Percentiles rank a stretch among this genome's conserved stretches.
These are phyloP conservation scores for Aspergillus clavatus DNA, from an alignment of 2,329 filamentous ascomycete species.

Conservation along the genomic window DNA sequence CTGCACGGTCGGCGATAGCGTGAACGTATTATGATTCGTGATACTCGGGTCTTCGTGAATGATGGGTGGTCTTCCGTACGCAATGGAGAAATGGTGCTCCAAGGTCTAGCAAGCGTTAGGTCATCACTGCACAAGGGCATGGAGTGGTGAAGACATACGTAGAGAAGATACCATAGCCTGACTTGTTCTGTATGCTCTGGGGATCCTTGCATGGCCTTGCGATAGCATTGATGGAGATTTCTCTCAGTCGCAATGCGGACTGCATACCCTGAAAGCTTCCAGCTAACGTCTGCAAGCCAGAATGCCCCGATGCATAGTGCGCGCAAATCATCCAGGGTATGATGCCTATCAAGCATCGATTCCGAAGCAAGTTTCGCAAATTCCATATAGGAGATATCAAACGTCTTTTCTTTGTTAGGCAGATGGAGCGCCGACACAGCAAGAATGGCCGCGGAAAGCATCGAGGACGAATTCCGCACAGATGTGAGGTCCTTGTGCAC, in stretches of 20 bases:
- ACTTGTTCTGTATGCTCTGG: slow-evolving; percentile 36
- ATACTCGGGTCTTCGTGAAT: slow-evolving; percentile 39
- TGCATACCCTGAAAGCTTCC: slow-evolving; percentile 43
- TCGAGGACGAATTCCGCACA: slow-evolving; percentile 45
- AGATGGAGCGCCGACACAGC: slow-evolving; percentile 50
- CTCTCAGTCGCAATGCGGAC: slow-evolving; percentile 42
- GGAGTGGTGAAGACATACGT: slow-evolving; percentile 37
- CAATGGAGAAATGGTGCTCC: slow-evolving; percentile 43
- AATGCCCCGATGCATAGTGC: slow-evolving; percentile 53
- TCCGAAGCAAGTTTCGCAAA: slow-evolving; percentile 50
- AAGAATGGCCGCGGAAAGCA: slow-evolving; percentile 41
- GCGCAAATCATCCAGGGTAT: slow-evolving; percentile 49
- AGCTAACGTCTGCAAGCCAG: slow-evolving; percentile 52
- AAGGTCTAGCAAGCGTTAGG: slow-evolving; percentile 29
- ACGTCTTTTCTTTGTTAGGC: slow-evolving; percentile 42
- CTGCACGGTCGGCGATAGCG: slow-evolving; percentile 24
- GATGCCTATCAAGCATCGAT: slow-evolving; percentile 50
- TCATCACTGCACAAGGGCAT: not conserved
- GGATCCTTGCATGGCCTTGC: slow-evolving; percentile 36
- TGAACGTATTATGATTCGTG: slow-evolving; percentile 33
- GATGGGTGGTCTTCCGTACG: slow-evolving; percentile 42
- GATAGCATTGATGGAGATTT: slow-evolving; percentile 41
- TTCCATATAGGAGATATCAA: slow-evolving; percentile 48
- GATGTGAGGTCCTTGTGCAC: slow-evolving; percentile 45
- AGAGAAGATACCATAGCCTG: slow-evolving; percentile 40